Evolutionary conservation across 306 rosid genomes (phyloP).

Genomic region (Castanopsis chinensis): DNA sequence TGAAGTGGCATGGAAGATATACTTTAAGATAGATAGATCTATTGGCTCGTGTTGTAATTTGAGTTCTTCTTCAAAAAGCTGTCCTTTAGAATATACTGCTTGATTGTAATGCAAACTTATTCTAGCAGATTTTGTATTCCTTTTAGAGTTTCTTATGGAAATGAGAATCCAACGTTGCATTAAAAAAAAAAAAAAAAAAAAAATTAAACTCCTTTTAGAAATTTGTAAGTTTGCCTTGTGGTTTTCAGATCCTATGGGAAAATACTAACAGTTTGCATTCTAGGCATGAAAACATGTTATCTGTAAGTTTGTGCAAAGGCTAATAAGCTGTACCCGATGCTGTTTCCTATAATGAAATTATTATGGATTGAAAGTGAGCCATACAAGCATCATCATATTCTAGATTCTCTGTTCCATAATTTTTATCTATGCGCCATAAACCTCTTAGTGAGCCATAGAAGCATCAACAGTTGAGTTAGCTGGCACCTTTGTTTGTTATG

Average conservation of each 20-base stretch:
- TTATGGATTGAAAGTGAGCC: too few relatives aligned
- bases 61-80: neutral
- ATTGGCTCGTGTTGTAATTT: slow-evolving; percentile 24
- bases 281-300: too few relatives aligned
- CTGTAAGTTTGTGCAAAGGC: too few relatives aligned
- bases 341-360: too few relatives aligned
- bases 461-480: too few relatives aligned
- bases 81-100: neutral
- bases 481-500: too few relatives aligned
- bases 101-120: neutral
- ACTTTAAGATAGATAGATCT: slow-evolving; percentile 11
- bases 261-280: too few relatives aligned
- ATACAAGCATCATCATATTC: too few relatives aligned
- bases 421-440: too few relatives aligned
- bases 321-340: too few relatives aligned
- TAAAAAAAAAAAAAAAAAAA: neutral
- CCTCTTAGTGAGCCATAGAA: too few relatives aligned
- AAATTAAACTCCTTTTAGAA: neutral
- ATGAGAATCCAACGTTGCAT: neutral
- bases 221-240: neutral
- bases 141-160: neutral
- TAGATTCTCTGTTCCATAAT: too few relatives aligned
- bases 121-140: neutral
- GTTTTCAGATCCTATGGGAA: neutral
- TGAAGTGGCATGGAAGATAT: slow-evolving; percentile 20